Percentiles rank a stretch among this genome's conserved stretches.
Conservation (phyloP, 768 basidiomycete species). For the Lentinula guzmanii region DNA sequence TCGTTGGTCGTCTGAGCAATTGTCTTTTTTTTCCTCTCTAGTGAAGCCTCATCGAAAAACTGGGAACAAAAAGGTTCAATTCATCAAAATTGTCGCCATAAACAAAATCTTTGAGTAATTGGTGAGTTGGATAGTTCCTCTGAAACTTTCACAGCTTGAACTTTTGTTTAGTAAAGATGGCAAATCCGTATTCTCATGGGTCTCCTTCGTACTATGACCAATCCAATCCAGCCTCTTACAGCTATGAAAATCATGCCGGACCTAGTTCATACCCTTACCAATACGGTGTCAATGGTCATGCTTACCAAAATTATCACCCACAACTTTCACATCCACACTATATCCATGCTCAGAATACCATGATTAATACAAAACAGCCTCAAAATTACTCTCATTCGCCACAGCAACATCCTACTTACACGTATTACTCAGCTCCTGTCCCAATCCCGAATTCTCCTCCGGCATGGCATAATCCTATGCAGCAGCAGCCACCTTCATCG, state of each 20-base stretch:
- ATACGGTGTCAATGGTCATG: slow-evolving; percentile 2
- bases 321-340: background rate
- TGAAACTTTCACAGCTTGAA: background rate
- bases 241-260: slow-evolving; percentile 1
- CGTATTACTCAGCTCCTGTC: background rate
- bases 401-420: background rate
- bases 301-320: slow-evolving; percentile 5
- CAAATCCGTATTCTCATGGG: background rate
- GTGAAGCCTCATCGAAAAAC: background rate
- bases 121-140: background rate
- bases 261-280: slow-evolving; percentile 11
- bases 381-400: background rate
- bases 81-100: background rate
- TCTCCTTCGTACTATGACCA: slow-evolving; percentile 18
- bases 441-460: background rate
- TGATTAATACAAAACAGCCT: background rate
- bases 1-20: background rate
- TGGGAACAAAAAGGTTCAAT: background rate
- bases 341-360: background rate
- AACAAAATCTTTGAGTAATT: background rate
- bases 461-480: background rate
- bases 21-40: background rate
- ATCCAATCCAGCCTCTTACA: slow-evolving; percentile 11
- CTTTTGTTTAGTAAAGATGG: background rate
- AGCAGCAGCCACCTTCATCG: background rate